Percentiles rank a stretch among this genome's conserved stretches.
These are phyloP conservation scores for Phragmites australis DNA, from an alignment of 176 grass and related monocot species.

Conservation along the genomic window DNA sequence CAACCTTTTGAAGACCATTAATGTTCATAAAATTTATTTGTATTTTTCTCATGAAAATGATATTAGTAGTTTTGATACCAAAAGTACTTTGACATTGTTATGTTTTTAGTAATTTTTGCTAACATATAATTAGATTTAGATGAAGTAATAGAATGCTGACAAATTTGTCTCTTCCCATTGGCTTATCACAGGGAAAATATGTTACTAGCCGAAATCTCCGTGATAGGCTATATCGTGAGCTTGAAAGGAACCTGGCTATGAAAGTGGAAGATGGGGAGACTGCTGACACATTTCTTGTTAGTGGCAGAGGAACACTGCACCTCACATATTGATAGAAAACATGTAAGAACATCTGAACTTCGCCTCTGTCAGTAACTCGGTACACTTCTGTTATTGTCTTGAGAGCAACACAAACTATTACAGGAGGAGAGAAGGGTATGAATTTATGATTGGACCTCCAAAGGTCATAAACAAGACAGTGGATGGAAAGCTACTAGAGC, in stretches of 20 bases:
- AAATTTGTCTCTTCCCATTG: conserved; percentile 22
- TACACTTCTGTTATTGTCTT: conserved; percentile 14
- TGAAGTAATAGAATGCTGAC: background rate
- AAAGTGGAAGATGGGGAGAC: conserved; percentile 96
- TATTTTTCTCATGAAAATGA: background rate
- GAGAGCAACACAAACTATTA: conserved; percentile 33
- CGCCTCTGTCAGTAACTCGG: background rate
- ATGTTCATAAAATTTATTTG: background rate
- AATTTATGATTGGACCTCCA: conserved; percentile 99
- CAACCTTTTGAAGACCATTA: background rate
- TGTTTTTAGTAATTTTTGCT: background rate
- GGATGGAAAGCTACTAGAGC: conserved; percentile 72
- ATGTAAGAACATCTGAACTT: conserved; percentile 62
- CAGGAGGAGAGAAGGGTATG: conserved; percentile 98
- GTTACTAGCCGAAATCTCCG: conserved; percentile 95
- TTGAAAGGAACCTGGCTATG: conserved; percentile 97
- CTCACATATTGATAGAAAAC: conserved; percentile 96
- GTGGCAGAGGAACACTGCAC: conserved; percentile 95
- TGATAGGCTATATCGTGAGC: conserved; percentile 80
- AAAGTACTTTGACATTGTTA: background rate
- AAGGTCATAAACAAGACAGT: conserved; percentile 97
- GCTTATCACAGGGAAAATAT: conserved; percentile 80
- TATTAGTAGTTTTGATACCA: background rate
- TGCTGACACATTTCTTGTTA: conserved; percentile 96
- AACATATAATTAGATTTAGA: background rate